A percentile compares a stretch with the other conserved stretches of the same genome.
These are phyloP conservation scores for Vigna reflexopilosa DNA, from an alignment of 306 rosid genomes.

Conservation along the genomic window DNA sequence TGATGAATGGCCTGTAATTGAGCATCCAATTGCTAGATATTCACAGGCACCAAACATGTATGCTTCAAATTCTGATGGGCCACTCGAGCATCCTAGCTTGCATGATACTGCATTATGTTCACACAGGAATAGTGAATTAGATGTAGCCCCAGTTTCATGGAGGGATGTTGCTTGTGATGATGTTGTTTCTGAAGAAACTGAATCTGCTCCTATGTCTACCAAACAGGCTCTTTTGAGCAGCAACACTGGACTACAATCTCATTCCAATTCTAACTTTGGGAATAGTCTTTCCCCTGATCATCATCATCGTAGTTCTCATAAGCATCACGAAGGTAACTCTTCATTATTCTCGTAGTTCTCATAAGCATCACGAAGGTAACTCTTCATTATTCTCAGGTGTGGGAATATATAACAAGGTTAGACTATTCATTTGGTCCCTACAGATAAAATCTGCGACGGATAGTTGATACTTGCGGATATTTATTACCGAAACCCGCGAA, in stretches of 20 bases:
- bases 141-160: slow-evolving; percentile 43
- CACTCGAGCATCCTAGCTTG: slow-evolving; percentile 39
- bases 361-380: slow-evolving; percentile 55
- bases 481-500: too few relatives aligned
- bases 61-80: slow-evolving; percentile 41
- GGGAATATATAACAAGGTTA: too few relatives aligned
- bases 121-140: slow-evolving; percentile 48
- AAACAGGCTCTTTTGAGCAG: slow-evolving; percentile 37
- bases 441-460: too few relatives aligned
- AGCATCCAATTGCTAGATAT: slow-evolving; percentile 49
- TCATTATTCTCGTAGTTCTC: slow-evolving; percentile 12
- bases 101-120: slow-evolving; percentile 41
- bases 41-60: slow-evolving; percentile 34
- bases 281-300: slow-evolving; percentile 38
- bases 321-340: neutral
- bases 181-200: slow-evolving; percentile 40
- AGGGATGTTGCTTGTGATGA: slow-evolving; percentile 37
- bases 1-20: slow-evolving; percentile 59
- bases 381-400: neutral
- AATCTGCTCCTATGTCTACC: slow-evolving; percentile 46
- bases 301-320: slow-evolving; percentile 35
- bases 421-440: neutral
- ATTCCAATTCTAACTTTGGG: slow-evolving; percentile 47
- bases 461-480: too few relatives aligned
- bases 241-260: slow-evolving; percentile 36